Evolutionary conservation across 2,329 filamentous ascomycete genomes (phyloP), one percentile per base, ranked within the genome.

Genomic region (Ascochyta pisi): DNA sequence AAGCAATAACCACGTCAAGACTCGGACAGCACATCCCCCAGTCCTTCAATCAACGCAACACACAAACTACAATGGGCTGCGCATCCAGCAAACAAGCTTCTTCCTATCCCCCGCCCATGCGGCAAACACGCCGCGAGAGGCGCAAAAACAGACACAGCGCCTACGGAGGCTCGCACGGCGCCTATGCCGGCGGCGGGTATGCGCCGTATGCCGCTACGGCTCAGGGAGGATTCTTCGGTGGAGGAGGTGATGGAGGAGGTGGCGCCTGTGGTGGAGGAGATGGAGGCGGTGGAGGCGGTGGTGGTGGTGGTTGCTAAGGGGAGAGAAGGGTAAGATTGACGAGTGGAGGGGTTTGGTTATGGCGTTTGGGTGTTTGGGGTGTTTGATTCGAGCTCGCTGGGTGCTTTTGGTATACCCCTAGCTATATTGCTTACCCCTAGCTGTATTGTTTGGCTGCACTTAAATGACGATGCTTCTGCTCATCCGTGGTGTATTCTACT

Each of bases 51-150:
- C 22, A 16, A 48, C 24, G 19, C 40, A 23, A 43, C 15, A 31
- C 16, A 38, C 23, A 27, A 23, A n/a, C n/a, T 26, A 63, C 31
- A 33, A 65, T 65, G 63, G 63, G 63, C 44, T 65, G 63, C 53
- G 52, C 41, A 4, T 55, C 57, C 31, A 60, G 57, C 27, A 63
- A 59, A 46, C 45, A 55, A 37, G 41, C 42, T 5, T 15, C 39
- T 35, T 33, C 41, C 44, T 62, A 64, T 39, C 63, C 63, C 4
- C 61, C 58, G 6, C 61, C 63, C 33, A 64, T 62, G 61, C 51
- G 61, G 4, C 60, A 63, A 34, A 41, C 55, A 1, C 45, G 35
- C 19, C 40, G 49, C 24, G 23, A 48, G 9, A 4, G 40, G 2
- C 34, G 52, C 29, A 37, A 34, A 8, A 22, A 42, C 0, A 33